Evolutionary conservation across 768 basidiomycete genomes (phyloP), one percentile per base, ranked within the genome.

Genomic region (Cantharellus anzutake): DNA sequence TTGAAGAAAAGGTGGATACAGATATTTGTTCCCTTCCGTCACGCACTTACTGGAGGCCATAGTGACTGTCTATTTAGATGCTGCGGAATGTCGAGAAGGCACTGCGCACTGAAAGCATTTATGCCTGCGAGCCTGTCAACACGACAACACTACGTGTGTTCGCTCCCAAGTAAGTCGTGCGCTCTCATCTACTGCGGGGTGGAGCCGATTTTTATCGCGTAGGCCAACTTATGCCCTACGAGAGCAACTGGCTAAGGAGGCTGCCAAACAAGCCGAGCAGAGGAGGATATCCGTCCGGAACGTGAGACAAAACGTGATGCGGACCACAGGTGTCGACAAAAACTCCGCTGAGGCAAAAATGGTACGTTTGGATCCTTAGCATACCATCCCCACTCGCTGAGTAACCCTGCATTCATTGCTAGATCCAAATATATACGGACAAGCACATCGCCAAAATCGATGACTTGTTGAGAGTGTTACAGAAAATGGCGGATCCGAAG

Each of bases 191-290:
- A 11, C 74, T 65, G 42, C 14, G 35, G 53, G 51, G 41, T 11
- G 35, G 11, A 11, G 41, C 29, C 29, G 53, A 16, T 52, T n/a
- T 41, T 40, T 16, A 3, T 40, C 3, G 4, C 44, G 5, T 56
- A 91, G 87, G 63, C 84, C 86, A 0, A 91, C 88, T 0, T 78
- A 88, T 3, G 86, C 89, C 51, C 78, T 82, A 0, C 78, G 83
- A 11, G 73, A 72, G 29, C 75, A 76, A 1, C 69, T 86, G 7
- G 76, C 78, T 57, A 72, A 74, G 0, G 72, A 71, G 5, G 80
- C 83, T 0, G 74, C 76, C 42, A 79, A 80, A 35, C 77, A 81
- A 66, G 80, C 84, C 1, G 88, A 91, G 68, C 85, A 86, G 7
- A 75, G 80, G 2, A 83, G 85, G 5, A 75, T 81, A 14, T 85